Conservation (phyloP, 441 rosid genomes). For the Eugenia klotzschiana region DNA sequence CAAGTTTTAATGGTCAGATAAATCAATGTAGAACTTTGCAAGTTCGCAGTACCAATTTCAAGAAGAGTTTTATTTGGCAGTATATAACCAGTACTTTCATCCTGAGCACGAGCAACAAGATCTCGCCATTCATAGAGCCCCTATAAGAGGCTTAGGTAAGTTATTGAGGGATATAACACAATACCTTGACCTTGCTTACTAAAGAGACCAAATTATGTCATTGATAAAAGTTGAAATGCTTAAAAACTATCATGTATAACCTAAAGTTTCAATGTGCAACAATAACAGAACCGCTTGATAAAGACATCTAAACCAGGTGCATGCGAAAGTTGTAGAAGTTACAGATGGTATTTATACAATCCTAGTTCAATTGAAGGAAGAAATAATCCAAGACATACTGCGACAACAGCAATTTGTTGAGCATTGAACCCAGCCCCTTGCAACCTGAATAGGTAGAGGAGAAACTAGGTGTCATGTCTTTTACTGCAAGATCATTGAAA, state of each 20-base stretch:
- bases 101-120: constrained; percentile 65
- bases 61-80: constrained; percentile 77
- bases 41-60: constrained; percentile 44
- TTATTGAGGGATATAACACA: not conserved
- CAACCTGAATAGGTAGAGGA: constrained; percentile 35
- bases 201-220: not conserved
- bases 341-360: not conserved
- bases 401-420: constrained; percentile 72
- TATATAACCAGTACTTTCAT: constrained; percentile 89
- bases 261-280: not conserved
- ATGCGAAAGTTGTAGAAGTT: not conserved
- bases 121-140: constrained; percentile 87
- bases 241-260: not conserved
- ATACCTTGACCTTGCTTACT: not conserved
- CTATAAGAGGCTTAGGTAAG: constrained; percentile 20
- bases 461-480: not conserved
- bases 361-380: not conserved
- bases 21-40: not conserved
- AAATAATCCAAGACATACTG: constrained; percentile 27
- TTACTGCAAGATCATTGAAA: not conserved
- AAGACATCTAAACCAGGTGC: not conserved
- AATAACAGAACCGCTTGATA: not conserved
- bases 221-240: not conserved
- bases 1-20: not conserved
- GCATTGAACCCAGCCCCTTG: constrained; percentile 48